These are phyloP conservation scores for Cercophora sp. DNA, from an alignment of 495 filamentous ascomycete genomes.

Conservation along the genomic window DNA sequence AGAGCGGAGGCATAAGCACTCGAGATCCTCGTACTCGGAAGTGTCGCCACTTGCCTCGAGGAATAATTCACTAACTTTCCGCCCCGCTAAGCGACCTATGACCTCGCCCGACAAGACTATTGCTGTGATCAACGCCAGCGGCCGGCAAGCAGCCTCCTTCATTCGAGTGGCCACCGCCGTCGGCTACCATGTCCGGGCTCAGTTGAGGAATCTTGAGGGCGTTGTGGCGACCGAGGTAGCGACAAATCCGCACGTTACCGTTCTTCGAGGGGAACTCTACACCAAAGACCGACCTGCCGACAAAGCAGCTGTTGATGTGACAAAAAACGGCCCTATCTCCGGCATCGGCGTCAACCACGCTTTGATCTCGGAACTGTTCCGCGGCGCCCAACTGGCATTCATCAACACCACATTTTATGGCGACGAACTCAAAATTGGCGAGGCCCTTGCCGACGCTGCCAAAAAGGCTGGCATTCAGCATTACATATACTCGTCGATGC, in stretches of 20 bases:
- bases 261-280: constrained; percentile 79
- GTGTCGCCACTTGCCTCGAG: constrained; percentile 45
- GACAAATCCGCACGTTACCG: constrained; percentile 74
- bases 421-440: constrained; percentile 85
- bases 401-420: constrained; percentile 99
- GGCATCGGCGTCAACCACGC: constrained; percentile 51
- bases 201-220: constrained; percentile 76
- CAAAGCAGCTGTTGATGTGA: constrained; percentile 40
- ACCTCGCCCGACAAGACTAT: constrained; percentile 68
- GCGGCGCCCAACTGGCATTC: constrained; percentile 81
- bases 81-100: constrained; percentile 49
- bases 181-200: constrained; percentile 84
- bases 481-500: constrained; percentile 95
- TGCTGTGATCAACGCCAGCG: constrained; percentile 87
- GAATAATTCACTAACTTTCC: constrained; percentile 46
- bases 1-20: constrained; percentile 46
- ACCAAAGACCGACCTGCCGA: constrained; percentile 46
- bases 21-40: constrained; percentile 50
- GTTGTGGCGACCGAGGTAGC: constrained; percentile 80
- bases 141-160: constrained; percentile 88
- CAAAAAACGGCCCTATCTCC: constrained; percentile 38
- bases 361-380: constrained; percentile 75
- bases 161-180: constrained; percentile 89
- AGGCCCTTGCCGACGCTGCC: constrained; percentile 82
- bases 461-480: constrained; percentile 80